Conservation (phyloP, 768 basidiomycete species). For the Coprinellus micaceus region DNA sequence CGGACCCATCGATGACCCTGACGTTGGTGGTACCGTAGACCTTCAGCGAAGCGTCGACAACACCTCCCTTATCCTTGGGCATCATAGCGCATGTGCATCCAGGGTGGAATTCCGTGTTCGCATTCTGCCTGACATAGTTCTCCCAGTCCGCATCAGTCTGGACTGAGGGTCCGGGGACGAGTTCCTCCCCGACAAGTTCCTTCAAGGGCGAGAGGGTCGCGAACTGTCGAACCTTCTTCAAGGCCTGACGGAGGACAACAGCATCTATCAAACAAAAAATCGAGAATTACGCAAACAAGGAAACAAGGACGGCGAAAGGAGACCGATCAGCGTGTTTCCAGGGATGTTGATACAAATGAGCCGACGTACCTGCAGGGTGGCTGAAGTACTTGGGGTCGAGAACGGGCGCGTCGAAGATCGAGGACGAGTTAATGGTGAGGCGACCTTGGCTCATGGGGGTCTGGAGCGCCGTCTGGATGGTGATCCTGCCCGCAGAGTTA, state of each 20-base stretch:
- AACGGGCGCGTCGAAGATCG: constrained; percentile 55
- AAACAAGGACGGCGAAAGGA: no score
- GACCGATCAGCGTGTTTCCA: no score
- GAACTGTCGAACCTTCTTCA: constrained; percentile 58
- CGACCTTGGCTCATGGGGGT: constrained; percentile 63
- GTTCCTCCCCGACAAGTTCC: constrained; percentile 28
- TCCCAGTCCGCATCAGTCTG: constrained; percentile 55
- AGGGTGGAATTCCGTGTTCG: constrained; percentile 61
- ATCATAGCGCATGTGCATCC: constrained; percentile 28
- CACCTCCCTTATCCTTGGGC: constrained; percentile 27
- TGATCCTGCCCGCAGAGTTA: constrained; percentile 35
- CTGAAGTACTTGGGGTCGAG: constrained; percentile 68
- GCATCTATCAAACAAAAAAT: constrained; percentile 31
- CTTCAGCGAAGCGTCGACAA: constrained; percentile 30
- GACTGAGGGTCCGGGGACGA: constrained; percentile 32
- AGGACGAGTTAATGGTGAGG: constrained; percentile 55
- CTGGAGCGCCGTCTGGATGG: constrained; percentile 64
- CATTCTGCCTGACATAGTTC: constrained; percentile 40
- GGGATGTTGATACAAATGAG: background rate
- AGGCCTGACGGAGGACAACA: constrained; percentile 50
- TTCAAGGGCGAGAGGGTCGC: constrained; percentile 50
- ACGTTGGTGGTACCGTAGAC: constrained; percentile 42
- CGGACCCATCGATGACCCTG: constrained; percentile 54
- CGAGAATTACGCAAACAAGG: no score
- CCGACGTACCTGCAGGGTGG: constrained; percentile 45